Evolutionary conservation across 306 rosid species (phyloP).

Genomic region (Lablab purpureus): DNA sequence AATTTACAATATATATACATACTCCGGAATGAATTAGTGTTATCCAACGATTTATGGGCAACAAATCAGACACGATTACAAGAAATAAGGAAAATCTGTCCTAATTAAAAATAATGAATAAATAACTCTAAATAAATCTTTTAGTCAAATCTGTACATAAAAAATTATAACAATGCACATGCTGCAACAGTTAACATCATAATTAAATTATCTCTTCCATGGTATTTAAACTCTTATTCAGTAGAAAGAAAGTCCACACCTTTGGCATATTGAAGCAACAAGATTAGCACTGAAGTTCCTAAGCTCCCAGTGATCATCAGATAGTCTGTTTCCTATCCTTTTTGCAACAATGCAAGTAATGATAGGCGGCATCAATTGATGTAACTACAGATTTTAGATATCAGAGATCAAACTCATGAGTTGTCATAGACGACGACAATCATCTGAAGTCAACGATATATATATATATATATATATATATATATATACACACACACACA

Average conservation of each 20-base stretch:
- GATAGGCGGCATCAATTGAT: slow-evolving; percentile 92
- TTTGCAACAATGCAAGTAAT: slow-evolving; percentile 89
- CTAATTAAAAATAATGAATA: background rate
- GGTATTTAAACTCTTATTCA: slow-evolving; percentile 12
- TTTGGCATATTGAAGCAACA: slow-evolving; percentile 81
- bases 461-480: no score
- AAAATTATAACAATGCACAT: background rate
- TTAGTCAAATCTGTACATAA: background rate
- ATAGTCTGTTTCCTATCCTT: slow-evolving; percentile 75
- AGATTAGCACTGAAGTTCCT: slow-evolving; percentile 82
- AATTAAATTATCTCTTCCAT: slow-evolving; percentile 7
- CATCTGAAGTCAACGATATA: slow-evolving; percentile 3
- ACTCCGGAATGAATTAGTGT: background rate
- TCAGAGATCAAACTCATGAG: slow-evolving; percentile 33
- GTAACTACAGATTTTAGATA: slow-evolving; percentile 67
- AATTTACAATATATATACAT: background rate
- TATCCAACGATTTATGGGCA: background rate
- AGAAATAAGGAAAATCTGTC: background rate
- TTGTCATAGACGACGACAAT: slow-evolving; percentile 33
- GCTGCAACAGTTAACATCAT: slow-evolving; percentile 15
- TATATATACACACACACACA: background rate
- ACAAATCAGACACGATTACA: background rate
- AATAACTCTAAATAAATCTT: slow-evolving; percentile 1
- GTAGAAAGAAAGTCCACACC: slow-evolving; percentile 60
- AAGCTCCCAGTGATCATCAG: slow-evolving; percentile 96